These are phyloP conservation scores for Pilatotrama ljubarskyi DNA, from an alignment of 768 basidiomycete species.

Conservation along the genomic window DNA sequence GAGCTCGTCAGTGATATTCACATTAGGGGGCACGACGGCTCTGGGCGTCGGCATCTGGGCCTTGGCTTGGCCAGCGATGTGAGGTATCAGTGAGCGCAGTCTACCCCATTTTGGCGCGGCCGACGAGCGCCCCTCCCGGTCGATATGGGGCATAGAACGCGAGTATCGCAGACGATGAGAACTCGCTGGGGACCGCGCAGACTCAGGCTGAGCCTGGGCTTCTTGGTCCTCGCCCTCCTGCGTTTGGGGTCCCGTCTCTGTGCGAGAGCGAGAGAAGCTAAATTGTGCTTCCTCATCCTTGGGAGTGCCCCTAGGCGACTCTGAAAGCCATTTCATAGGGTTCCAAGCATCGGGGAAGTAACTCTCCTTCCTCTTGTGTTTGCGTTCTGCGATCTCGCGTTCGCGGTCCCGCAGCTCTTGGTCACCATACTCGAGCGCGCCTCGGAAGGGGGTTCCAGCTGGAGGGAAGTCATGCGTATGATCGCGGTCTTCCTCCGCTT, in stretches of 20 bases:
- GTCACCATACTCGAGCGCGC: conserved; percentile 53
- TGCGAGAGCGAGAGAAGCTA: conserved; percentile 4
- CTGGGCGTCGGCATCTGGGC: conserved; percentile 43
- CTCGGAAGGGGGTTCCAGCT: conserved; percentile 54
- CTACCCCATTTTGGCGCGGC: conserved; percentile 55
- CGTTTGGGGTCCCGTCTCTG: conserved; percentile 6
- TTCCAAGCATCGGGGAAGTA: conserved; percentile 53
- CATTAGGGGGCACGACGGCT: conserved; percentile 49
- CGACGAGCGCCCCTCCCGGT: conserved; percentile 12
- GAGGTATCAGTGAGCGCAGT: conserved; percentile 65
- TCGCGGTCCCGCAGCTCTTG: conserved; percentile 39
- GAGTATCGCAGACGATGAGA: conserved; percentile 26
- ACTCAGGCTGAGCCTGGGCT: neutral
- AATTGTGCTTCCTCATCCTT: conserved; percentile 18
- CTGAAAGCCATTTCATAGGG: conserved; percentile 47
- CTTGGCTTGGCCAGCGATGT: conserved; percentile 41
- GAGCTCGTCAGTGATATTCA: conserved; percentile 82
- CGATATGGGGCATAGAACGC: conserved; percentile 31
- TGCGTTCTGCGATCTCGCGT: conserved; percentile 47
- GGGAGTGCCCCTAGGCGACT: conserved; percentile 19
- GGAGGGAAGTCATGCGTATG: conserved; percentile 36
- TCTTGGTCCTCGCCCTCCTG: conserved; percentile 10
- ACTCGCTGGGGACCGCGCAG: conserved; percentile 4
- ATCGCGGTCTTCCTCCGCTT: conserved; percentile 38
- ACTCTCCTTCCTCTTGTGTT: conserved; percentile 53